Evolutionary conservation across 2,329 filamentous ascomycete genomes (phyloP), one percentile per base, ranked within the genome.

Genomic region (Colletotrichum sp.): DNA sequence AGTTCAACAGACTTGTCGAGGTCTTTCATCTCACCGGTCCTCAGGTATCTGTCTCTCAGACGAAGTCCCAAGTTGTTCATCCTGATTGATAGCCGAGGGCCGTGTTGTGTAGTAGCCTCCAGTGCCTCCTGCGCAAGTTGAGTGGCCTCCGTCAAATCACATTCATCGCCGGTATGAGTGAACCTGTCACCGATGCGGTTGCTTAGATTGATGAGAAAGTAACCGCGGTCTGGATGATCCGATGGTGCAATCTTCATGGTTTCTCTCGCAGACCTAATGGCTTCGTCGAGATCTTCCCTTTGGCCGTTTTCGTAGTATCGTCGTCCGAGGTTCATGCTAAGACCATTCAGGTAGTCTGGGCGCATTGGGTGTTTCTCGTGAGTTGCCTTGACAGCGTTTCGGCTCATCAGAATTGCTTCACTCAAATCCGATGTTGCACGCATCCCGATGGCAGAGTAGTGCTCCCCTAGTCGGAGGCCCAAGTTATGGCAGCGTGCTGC

Each of bases 1-100:
- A 48, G 43, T 0, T 21, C 1, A 48, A 48, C 0, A 3, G 43
- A 48, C 43, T 1, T 48, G 0, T 48, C 1, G 1, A 48, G 43
- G 1, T 48, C n/a, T 48, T 48, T 3, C 10, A 2, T 48, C 1
- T 48, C n/a, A 0, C 43, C 43, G 8, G 43, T 48, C 4, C 43
- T 48, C 2, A 48, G 0, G 0, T 48, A 48, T 21, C 43, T 48
- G 18, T 48, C 43, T 21, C 43, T 2, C 2, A 48, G n/a, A 13
- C 43, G 43, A 2, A 48, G 43, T 48, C 43, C 43, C 43, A 48
- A 48, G 43, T 48, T 48, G 43, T 48, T 48, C 43, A 48, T 48
- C 10, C 43, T 48, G 18, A 48, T 48, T 10, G 43, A 48, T 48
- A 48, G 10, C 43, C 43, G 43, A 48, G 43, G 43, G 1, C 43